phyloP scores from a whole-genome alignment of 2,329 filamentous ascomycete species.

The Monosporascus sp. region DNA sequence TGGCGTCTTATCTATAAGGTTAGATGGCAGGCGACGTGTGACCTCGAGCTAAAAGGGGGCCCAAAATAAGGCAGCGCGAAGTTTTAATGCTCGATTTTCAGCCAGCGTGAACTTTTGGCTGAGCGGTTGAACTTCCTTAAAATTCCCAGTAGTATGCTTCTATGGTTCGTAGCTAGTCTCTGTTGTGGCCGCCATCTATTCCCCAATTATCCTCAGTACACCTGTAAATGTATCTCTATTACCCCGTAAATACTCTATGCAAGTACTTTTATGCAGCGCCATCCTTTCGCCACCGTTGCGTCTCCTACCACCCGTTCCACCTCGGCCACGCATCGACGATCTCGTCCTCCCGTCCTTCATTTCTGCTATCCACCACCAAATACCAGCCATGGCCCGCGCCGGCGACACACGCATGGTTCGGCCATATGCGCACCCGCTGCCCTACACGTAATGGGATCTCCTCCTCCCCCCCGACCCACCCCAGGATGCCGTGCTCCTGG shows the following conservation, averaged over 20 bases:
- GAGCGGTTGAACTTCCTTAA: too few relatives aligned
- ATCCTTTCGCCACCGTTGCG: too few relatives aligned
- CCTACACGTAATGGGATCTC: constrained; percentile 51
- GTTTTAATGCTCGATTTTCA: background rate
- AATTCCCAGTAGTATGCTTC: too few relatives aligned
- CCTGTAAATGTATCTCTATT: too few relatives aligned
- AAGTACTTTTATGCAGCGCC: too few relatives aligned
- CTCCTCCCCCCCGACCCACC: constrained; percentile 46
- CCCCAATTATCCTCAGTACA: background rate
- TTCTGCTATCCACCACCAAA: constrained; percentile 62
- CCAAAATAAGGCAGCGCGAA: background rate
- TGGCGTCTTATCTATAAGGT: background rate
- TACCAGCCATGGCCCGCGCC: constrained; percentile 69
- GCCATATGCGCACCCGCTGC: constrained; percentile 66
- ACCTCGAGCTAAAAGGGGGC: background rate
- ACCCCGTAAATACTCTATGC: too few relatives aligned
- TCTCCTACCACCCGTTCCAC: constrained; percentile 61
- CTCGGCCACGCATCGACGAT: constrained; percentile 72
- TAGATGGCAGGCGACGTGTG: background rate
- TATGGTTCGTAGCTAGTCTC: too few relatives aligned
- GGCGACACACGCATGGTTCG: constrained; percentile 77
- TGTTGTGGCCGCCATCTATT: too few relatives aligned
- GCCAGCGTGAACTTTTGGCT: too few relatives aligned
- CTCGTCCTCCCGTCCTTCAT: constrained; percentile 47
- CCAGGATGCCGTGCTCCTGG: constrained; percentile 73